Conservation (phyloP, 2,329 filamentous ascomycete species). For the Aspergillus persii region DNA sequence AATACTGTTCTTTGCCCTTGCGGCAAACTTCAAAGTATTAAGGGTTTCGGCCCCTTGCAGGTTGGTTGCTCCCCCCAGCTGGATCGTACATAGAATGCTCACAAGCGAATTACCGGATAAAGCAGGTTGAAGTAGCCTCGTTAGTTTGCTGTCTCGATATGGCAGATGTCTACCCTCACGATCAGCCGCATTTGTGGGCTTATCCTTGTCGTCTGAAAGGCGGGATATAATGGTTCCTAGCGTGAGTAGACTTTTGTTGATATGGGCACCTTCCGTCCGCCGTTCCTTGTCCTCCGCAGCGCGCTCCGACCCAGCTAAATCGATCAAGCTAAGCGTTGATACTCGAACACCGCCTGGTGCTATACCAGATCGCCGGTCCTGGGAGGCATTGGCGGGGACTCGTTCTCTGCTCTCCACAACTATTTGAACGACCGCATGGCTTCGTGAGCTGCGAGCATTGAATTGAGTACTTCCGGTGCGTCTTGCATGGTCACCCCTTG, state of each 20-base stretch:
- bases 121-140: slow-evolving; percentile 84
- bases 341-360: slow-evolving; percentile 88
- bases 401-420: slow-evolving; percentile 96
- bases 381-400: slow-evolving; percentile 54
- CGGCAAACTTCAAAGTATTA: slow-evolving; percentile 95
- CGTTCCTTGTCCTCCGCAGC: slow-evolving; percentile 94
- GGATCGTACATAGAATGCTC: slow-evolving; percentile 95
- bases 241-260: slow-evolving; percentile 96
- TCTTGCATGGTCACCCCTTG: slow-evolving; percentile 85
- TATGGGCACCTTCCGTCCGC: slow-evolving; percentile 90
- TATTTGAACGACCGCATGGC: slow-evolving; percentile 97
- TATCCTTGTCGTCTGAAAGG: slow-evolving; percentile 86
- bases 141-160: slow-evolving; percentile 97
- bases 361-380: slow-evolving; percentile 67
- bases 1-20: slow-evolving; percentile 95
- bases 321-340: slow-evolving; percentile 91
- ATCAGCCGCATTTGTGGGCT: slow-evolving; percentile 67
- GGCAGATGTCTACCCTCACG: slow-evolving; percentile 91
- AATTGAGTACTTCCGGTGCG: slow-evolving; percentile 94
- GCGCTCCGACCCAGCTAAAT: slow-evolving; percentile 93
- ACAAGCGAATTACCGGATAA: slow-evolving; percentile 91
- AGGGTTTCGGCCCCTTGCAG: slow-evolving; percentile 84
- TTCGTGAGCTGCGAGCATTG: slow-evolving; percentile 93
- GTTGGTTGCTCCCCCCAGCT: slow-evolving; percentile 72
- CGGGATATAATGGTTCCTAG: slow-evolving; percentile 92